Conservation (phyloP, 495 filamentous ascomycete species). For the Entonaema liquescens region DNA sequence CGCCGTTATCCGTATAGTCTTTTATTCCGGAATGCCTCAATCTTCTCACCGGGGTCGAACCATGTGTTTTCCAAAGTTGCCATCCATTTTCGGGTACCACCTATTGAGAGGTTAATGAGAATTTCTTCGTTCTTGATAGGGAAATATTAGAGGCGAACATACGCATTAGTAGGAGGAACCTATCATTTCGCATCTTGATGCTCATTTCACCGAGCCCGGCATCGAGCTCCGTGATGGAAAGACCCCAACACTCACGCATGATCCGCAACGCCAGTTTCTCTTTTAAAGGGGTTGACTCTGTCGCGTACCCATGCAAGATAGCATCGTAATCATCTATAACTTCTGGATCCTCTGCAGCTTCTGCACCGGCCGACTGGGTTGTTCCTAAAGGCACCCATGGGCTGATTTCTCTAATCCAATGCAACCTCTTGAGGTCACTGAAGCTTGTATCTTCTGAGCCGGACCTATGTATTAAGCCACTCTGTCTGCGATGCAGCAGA, state of each 20-base stretch:
- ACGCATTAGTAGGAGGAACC: conserved; percentile 53
- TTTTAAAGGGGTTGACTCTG: conserved; percentile 40
- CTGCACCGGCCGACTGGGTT: not conserved
- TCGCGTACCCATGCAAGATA: conserved; percentile 41
- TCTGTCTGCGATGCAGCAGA: conserved; percentile 26
- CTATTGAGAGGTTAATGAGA: conserved; percentile 34
- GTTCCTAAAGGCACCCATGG: conserved; percentile 47
- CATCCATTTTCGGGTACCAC: conserved; percentile 48
- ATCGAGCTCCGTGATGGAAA: conserved; percentile 44
- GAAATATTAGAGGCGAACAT: conserved; percentile 16
- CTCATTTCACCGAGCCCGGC: conserved; percentile 46
- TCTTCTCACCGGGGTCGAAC: conserved; percentile 46
- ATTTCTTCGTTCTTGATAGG: not conserved
- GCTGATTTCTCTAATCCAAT: conserved; percentile 45
- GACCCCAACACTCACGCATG: conserved; percentile 55
- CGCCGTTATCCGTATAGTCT: conserved; percentile 48
- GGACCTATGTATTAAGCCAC: not conserved
- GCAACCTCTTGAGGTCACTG: not conserved
- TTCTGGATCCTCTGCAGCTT: no score
- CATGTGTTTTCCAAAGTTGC: conserved; percentile 39
- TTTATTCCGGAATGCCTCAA: conserved; percentile 42
- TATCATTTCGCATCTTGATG: conserved; percentile 42
- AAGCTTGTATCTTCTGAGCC: not conserved
- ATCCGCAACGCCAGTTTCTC: conserved; percentile 48
- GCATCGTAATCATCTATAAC: no score